Percentiles rank a stretch among this genome's conserved stretches.
Conservation (phyloP, 106 monocot genomes). For the Acorus gramineus region DNA sequence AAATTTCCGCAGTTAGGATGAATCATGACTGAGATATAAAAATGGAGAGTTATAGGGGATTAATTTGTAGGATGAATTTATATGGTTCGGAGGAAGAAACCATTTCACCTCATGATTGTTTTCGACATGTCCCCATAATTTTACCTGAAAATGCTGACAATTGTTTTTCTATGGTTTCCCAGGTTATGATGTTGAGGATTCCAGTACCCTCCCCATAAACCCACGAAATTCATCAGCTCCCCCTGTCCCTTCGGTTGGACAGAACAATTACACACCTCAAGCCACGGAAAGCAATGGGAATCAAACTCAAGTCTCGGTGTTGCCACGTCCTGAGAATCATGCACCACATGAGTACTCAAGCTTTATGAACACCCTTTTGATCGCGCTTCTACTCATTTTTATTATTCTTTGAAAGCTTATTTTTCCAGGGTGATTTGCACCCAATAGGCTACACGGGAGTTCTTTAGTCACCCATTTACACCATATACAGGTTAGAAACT, state of each 20-base stretch:
- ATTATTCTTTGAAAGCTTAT: slow-evolving; percentile 31
- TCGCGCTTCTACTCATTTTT: slow-evolving; percentile 12
- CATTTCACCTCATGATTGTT: too few species aligned
- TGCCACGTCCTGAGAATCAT: slow-evolving; percentile 10
- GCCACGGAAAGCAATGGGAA: slow-evolving; percentile 28
- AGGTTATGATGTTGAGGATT: slow-evolving; percentile 51
- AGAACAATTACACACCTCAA: slow-evolving; percentile 32
- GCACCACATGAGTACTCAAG: slow-evolving; percentile 6
- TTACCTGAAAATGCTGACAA: too few species aligned
- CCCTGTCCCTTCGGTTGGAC: slow-evolving; percentile 14
- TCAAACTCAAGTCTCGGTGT: slow-evolving; percentile 23
- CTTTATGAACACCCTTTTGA: slow-evolving; percentile 5
- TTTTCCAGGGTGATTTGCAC: not conserved
- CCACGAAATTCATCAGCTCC: slow-evolving; percentile 20
- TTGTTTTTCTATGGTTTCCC: not conserved
- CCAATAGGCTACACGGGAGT: too few species aligned
- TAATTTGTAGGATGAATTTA: too few species aligned
- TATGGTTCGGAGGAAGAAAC: too few species aligned
- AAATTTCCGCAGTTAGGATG: too few species aligned
- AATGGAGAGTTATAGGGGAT: too few species aligned
- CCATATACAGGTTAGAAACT: too few species aligned
- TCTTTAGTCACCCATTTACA: too few species aligned
- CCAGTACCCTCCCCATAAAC: slow-evolving; percentile 41
- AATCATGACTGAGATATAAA: too few species aligned
- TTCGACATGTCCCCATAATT: too few species aligned